Evolutionary conservation across 345 rosid genomes (phyloP), one percentile per base, ranked within the genome.

Genomic region (Brassica juncea): DNA sequence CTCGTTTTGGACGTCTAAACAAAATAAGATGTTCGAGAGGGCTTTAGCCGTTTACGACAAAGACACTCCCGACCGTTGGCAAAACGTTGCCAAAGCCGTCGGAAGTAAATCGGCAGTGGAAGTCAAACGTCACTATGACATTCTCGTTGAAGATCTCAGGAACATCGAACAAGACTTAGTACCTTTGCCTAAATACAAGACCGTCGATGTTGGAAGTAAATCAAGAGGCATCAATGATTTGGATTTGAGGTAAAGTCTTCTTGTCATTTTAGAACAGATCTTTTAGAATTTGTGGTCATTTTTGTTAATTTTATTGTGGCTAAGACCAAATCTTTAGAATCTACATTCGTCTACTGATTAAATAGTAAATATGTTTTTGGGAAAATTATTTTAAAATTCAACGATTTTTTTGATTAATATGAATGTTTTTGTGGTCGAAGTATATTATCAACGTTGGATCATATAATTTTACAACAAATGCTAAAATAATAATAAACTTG

Each of bases 1-100:
- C 67, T 84, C 77, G 19, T 66, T 85, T 2, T 94, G 99, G 99
- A 92, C 95, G 2, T 69, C 88, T 1, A 84, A 71, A 83, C 95
- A 94, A 55, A 91, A 94, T 86, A 91, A 92, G 88, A 80, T 66
- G 60, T 94, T 94, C 54, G 99, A 94, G 82, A 90, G 80, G 81
- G 99, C 99, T 23, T 86, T 94, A 67, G 99, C 97, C 5, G 54
- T 87, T 60, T 87, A 85, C 15, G 97, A 92, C 81, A 85, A 88
- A 87, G 95, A 94, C 75, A 89, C 97, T 8, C 97, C 95, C 3
- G 97, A 92, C 76, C 92, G 99, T 37, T 94, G 99, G 99, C 92
- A 92, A 66, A 92, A 92, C 62, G 89, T 92, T 60, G 97, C 97
- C 15, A 81, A 81, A 76, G 89, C 87, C 25, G 95, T 94, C 5